A percentile compares a stretch with the other conserved stretches of the same genome.
phyloP scores from a whole-genome alignment of 441 rosid genomes.

The Adansonia gregorii region DNA sequence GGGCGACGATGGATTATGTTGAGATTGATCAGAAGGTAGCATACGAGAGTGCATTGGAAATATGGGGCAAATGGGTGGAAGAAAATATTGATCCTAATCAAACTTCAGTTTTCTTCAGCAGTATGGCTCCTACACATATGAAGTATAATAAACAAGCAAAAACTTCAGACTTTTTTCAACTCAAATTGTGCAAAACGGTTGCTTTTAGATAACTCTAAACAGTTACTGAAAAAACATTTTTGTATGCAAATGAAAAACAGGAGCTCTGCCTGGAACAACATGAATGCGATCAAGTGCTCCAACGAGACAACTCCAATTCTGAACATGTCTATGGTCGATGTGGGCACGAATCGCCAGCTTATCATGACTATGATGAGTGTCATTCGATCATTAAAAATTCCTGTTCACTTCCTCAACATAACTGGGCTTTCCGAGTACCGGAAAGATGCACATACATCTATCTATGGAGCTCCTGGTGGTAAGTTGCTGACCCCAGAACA shows the following conservation, averaged over 20 bases:
- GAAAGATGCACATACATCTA: constrained; percentile 57
- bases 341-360: constrained; percentile 35
- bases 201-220: background rate
- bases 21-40: constrained; percentile 37
- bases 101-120: constrained; percentile 59
- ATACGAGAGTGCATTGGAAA: constrained; percentile 47
- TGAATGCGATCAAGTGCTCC: constrained; percentile 32
- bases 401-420: constrained; percentile 45
- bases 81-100: constrained; percentile 48
- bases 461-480: constrained; percentile 38
- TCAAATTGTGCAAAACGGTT: background rate
- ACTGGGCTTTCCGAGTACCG: constrained; percentile 51
- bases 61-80: constrained; percentile 62
- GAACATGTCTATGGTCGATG: constrained; percentile 33
- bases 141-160: constrained; percentile 28
- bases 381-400: constrained; percentile 36
- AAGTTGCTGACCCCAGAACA: constrained; percentile 40
- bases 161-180: background rate
- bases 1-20: constrained; percentile 31
- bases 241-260: constrained; percentile 7
- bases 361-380: constrained; percentile 31
- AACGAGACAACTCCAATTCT: constrained; percentile 42
- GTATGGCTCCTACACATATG: constrained; percentile 56
- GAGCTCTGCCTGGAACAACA: constrained; percentile 24
- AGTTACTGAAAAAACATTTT: background rate